Evolutionary conservation across 306 rosid species (phyloP).

Genomic region (Vigna hirtella): DNA sequence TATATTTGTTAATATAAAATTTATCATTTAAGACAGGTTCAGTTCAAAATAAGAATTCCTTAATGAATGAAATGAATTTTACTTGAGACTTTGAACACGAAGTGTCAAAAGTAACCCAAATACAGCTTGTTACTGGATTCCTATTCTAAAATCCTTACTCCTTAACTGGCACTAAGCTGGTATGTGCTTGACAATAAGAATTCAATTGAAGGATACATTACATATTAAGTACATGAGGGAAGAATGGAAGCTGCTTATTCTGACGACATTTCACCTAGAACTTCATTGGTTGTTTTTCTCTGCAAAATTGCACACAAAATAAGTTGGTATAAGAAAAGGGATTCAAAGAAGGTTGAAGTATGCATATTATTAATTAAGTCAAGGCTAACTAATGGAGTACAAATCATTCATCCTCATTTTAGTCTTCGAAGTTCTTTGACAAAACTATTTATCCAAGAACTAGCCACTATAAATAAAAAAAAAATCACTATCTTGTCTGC

Average conservation of each 20-base stretch:
- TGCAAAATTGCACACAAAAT: constrained; percentile 43
- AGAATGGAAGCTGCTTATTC: constrained; percentile 36
- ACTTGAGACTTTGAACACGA: constrained; percentile 8
- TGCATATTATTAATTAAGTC: constrained; percentile 18
- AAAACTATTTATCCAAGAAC: constrained; percentile 19
- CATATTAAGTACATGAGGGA: constrained; percentile 7
- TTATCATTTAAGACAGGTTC: constrained; percentile 4
- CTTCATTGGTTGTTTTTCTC: constrained; percentile 51
- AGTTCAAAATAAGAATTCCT: not conserved
- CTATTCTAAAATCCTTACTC: constrained; percentile 34
- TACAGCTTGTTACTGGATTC: constrained; percentile 14
- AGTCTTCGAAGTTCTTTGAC: not conserved
- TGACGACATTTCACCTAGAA: constrained; percentile 43
- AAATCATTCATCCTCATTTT: not conserved
- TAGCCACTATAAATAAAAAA: not conserved
- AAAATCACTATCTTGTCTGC: constrained; percentile 33
- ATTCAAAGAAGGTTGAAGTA: not conserved
- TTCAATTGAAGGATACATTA: constrained; percentile 14
- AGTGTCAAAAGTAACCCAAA: constrained; percentile 38
- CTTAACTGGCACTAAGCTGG: constrained; percentile 18
- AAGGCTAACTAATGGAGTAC: constrained; percentile 4
- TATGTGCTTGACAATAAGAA: constrained; percentile 33
- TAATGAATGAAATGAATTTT: constrained; percentile 12
- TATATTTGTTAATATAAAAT: constrained; percentile 3
- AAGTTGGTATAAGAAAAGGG: constrained; percentile 26